These are phyloP conservation scores for Penicillium paneum DNA, from an alignment of 2,329 filamentous ascomycete species.

Conservation along the genomic window DNA sequence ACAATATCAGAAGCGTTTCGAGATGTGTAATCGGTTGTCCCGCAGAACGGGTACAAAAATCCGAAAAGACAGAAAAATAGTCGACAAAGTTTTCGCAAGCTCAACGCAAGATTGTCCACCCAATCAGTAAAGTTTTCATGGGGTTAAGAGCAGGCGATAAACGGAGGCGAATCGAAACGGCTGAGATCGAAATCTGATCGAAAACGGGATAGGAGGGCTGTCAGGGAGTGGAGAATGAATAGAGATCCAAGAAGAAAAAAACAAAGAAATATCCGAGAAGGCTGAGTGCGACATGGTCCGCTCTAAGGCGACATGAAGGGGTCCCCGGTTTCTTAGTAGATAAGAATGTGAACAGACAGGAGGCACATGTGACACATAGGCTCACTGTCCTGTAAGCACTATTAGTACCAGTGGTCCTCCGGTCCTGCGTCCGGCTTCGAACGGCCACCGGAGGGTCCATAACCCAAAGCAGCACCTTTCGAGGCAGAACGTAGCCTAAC, in stretches of 20 bases:
- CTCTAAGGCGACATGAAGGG: conserved; percentile 26
- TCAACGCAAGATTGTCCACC: conserved; percentile 8
- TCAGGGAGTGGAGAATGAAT: conserved; percentile 36
- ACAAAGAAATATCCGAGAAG: conserved; percentile 32
- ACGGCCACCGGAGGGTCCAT: conserved; percentile 49
- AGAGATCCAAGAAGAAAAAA: conserved; percentile 31
- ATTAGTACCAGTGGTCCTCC: conserved; percentile 48
- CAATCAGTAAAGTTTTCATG: conserved; percentile 8
- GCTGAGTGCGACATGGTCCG: conserved; percentile 30
- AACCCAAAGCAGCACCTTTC: conserved; percentile 60
- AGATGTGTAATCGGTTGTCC: conserved; percentile 25
- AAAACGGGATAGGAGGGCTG: conserved; percentile 35
- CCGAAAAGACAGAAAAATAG: conserved; percentile 13
- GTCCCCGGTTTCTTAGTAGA: conserved; percentile 31
- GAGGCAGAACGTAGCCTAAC: conserved; percentile 83
- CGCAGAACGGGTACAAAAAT: conserved; percentile 17
- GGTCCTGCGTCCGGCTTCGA: conserved; percentile 55
- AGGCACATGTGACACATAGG: conserved; percentile 23
- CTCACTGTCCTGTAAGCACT: conserved; percentile 31
- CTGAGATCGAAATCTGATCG: conserved; percentile 34
- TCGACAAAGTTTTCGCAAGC: conserved; percentile 13
- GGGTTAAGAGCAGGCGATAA: conserved; percentile 18
- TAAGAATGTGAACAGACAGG: conserved; percentile 27
- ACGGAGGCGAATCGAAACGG: conserved; percentile 33
- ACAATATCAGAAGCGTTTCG: conserved; percentile 33